Conservation (phyloP, 768 basidiomycete species). For the Cantharellus cinnabarinus region DNA sequence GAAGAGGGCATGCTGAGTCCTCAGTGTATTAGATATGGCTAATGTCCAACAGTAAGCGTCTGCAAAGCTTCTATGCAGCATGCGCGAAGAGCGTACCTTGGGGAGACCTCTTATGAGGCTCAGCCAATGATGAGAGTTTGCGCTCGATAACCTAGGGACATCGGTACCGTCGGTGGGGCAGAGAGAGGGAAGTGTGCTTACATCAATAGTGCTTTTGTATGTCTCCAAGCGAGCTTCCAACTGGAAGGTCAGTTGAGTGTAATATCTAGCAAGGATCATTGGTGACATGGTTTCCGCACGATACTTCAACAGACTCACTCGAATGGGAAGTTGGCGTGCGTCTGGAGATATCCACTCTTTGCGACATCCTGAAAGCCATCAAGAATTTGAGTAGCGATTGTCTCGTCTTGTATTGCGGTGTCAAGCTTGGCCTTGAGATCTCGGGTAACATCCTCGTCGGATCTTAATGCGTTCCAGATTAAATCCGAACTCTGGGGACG, state of each 20-base stretch:
- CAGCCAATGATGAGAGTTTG: conserved; percentile 47
- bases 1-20: conserved; percentile 62
- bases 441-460: conserved; percentile 42
- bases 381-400: conserved; percentile 52
- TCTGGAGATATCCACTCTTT: conserved; percentile 48
- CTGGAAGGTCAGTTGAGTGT: conserved; percentile 35
- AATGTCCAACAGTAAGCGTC: background rate
- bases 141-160: conserved; percentile 55
- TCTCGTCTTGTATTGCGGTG: conserved; percentile 61
- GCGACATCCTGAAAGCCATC: conserved; percentile 65
- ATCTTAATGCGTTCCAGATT: conserved; percentile 30
- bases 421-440: conserved; percentile 60
- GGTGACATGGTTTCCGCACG: background rate
- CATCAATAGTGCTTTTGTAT: conserved; percentile 70
- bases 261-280: conserved; percentile 2
- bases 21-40: conserved; percentile 59
- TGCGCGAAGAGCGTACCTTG: conserved; percentile 31
- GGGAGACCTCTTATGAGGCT: conserved; percentile 46
- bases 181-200: conserved; percentile 14
- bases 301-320: conserved; percentile 30
- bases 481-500: background rate
- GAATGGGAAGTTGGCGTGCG: conserved; percentile 61
- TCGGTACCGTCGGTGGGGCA: background rate
- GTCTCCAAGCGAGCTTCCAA: conserved; percentile 53
- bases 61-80: background rate